Percentiles rank a stretch among this genome's conserved stretches.
phyloP scores from a whole-genome alignment of 139 green algal species.

The Ettlia oleoabundans region DNA sequence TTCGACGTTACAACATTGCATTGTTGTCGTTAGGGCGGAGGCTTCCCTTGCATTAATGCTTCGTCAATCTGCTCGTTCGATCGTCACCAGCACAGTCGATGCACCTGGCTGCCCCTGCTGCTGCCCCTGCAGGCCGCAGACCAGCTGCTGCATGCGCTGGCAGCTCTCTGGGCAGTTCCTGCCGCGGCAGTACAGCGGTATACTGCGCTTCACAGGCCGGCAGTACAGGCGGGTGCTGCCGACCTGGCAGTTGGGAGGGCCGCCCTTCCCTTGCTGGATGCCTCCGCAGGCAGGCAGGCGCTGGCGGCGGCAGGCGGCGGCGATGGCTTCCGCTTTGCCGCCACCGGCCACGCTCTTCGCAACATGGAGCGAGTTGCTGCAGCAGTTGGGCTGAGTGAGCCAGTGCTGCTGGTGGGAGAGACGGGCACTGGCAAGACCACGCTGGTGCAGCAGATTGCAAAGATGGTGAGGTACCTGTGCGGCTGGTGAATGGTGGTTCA shows the following conservation, averaged over 20 bases:
- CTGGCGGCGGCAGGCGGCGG: constrained; percentile 17
- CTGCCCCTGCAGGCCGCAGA: constrained; percentile 29
- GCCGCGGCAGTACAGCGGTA: constrained; percentile 52
- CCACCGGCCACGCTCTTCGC: constrained; percentile 84
- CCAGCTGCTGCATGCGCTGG: constrained; percentile 59
- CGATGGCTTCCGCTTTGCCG: constrained; percentile 70
- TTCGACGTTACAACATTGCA: no score
- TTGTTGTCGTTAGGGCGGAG: no score
- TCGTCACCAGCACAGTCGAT: no score
- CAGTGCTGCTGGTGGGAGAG: constrained; percentile 97
- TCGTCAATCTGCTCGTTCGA: no score
- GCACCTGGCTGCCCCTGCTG: no score
- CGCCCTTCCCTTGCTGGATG: constrained; percentile 38
- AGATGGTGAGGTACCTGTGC: constrained; percentile 40
- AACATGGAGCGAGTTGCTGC: constrained; percentile 90
- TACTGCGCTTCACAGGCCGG: constrained; percentile 70
- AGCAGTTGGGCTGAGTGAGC: constrained; percentile 73
- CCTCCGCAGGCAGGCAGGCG: not conserved
- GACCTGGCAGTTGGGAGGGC: constrained; percentile 44
- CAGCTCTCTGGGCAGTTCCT: constrained; percentile 65
- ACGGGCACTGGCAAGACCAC: constrained; percentile 99
- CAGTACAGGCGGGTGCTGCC: constrained; percentile 36
- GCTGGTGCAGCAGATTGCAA: constrained; percentile 81
- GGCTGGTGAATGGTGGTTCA: no score
- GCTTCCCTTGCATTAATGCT: no score